Evolutionary conservation across 768 basidiomycete genomes (phyloP), one percentile per base, ranked within the genome.

Genomic region (Lactarius deliciosus): DNA sequence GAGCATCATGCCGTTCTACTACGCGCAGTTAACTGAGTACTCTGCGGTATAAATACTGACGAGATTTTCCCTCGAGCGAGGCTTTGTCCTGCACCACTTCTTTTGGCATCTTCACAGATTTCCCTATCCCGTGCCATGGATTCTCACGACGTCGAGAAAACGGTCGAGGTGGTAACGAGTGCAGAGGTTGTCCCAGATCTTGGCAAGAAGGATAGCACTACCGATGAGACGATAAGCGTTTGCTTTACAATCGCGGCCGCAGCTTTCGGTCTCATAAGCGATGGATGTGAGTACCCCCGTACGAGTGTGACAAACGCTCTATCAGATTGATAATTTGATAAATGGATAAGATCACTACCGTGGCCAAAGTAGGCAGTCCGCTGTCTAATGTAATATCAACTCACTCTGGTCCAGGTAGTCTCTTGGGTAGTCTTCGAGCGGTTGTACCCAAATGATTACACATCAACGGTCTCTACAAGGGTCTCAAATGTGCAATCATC

Each of bases 401-500:
- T 47, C 53, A 68, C 38, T 66, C 22, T 63, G 61, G 22, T 15
- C 38, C 66, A 87, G 86, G 88, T 89, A 18, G n/a, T n/a, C n/a
- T n/a, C n/a, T n/a, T n/a, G n/a, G n/a, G n/a, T n/a, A n/a, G 78
- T 88, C 15, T 87, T 89, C 78, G 85, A 82, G 73, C 77, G 77
- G 65, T 76, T 91, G 16, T 89, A 90, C 73, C 85, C 86, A 3
- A 79, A 75, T n/a, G 77, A 78, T 4, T 91, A 91, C 73, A 89
- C 86, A 0, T 74, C 85, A 1, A 67, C 73, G 3, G 81, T 88
- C 41, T 87, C 87, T 7, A 91, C 90, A 3, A 82, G 84, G 38
- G 86, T 91, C 2, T 87, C 85, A 5, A 91, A 91, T 73, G 87
- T 40, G 86, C 84, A 55, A 81, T 88, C 66, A 75, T 87, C 45